phyloP scores from a whole-genome alignment of 345 rosid species.

The Citrus sp. region DNA sequence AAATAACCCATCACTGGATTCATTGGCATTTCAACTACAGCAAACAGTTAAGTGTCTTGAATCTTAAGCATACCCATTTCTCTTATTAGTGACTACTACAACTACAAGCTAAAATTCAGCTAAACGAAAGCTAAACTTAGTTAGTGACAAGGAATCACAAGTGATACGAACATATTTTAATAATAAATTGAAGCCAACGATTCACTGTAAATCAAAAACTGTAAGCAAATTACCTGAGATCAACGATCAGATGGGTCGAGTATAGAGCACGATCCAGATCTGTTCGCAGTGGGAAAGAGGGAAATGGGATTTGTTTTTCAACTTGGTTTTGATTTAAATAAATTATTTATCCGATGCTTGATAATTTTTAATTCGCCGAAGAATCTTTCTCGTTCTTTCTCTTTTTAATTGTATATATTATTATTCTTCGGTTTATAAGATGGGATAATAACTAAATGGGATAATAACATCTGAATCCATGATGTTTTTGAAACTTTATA shows the following conservation, averaged over 20 bases:
- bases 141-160: background rate
- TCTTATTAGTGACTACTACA: background rate
- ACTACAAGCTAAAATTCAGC: background rate
- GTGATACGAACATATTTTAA: background rate
- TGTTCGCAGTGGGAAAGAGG: background rate
- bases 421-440: background rate
- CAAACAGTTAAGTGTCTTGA: background rate
- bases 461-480: background rate
- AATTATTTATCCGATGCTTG: background rate
- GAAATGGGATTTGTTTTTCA: too few relatives aligned
- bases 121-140: background rate
- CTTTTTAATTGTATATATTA: background rate
- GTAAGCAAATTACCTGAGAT: slow-evolving; percentile 11
- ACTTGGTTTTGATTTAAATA: background rate
- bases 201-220: background rate
- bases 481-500: too few relatives aligned
- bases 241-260: background rate
- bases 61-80: background rate
- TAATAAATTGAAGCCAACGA: background rate
- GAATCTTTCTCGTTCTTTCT: background rate
- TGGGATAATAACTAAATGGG: background rate
- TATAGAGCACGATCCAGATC: slow-evolving; percentile 28
- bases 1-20: background rate
- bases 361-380: background rate
- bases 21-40: background rate